Conservation (phyloP, 768 basidiomycete species). For the Termitomyces sp. region DNA sequence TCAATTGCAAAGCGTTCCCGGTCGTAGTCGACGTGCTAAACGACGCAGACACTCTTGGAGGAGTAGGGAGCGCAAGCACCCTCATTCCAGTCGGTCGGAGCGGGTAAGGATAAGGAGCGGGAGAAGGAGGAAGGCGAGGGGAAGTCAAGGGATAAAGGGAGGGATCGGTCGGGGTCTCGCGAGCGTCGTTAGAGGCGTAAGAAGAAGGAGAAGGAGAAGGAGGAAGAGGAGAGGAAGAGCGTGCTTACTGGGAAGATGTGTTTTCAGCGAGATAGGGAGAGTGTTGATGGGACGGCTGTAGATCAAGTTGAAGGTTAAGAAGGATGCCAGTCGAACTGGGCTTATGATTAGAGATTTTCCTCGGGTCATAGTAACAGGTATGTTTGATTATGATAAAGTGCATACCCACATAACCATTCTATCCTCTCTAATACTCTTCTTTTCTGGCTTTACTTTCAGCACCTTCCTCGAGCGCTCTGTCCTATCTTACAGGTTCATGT, state of each 20-base stretch:
- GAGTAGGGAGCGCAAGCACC: background rate
- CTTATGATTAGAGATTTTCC: slow-evolving; percentile 14
- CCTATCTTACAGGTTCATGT: no score
- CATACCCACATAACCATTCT: slow-evolving; percentile 4
- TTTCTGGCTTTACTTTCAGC: no score
- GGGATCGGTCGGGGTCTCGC: slow-evolving; percentile 16
- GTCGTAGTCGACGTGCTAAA: slow-evolving; percentile 8
- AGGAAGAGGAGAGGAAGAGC: slow-evolving; percentile 22
- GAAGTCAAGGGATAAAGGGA: slow-evolving; percentile 11
- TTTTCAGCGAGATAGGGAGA: background rate
- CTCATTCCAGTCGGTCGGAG: background rate
- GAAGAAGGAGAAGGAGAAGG: slow-evolving; percentile 15
- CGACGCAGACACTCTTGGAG: slow-evolving; percentile 8
- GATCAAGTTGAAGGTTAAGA: slow-evolving; percentile 26
- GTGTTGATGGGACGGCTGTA: background rate
- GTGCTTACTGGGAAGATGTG: slow-evolving; percentile 21
- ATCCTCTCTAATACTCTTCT: background rate
- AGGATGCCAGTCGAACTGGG: slow-evolving; percentile 22
- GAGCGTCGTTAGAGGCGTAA: slow-evolving; percentile 18
- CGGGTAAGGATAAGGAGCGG: background rate
- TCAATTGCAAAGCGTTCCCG: slow-evolving; percentile 7
- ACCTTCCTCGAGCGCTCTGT: no score
- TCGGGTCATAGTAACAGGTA: background rate
- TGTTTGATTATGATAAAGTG: background rate
- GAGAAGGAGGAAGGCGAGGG: background rate